Evolutionary conservation across 495 filamentous ascomycete species (phyloP).

Genomic region (Darksidea phi): DNA sequence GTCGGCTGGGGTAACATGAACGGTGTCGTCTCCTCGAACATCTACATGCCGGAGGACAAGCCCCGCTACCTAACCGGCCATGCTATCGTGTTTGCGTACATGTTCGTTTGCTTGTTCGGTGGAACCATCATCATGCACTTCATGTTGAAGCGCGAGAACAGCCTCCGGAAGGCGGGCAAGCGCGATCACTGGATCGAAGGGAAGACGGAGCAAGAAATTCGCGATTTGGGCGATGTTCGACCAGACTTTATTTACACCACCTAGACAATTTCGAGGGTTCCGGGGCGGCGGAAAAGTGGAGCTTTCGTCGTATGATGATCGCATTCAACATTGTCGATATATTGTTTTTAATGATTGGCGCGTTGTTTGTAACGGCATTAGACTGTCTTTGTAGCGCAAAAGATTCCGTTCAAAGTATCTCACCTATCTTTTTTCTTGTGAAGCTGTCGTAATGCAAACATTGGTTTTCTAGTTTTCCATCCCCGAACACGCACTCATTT

Average conservation of each 20-base stretch:
- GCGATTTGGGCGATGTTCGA: constrained; percentile 61
- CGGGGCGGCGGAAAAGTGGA: neutral
- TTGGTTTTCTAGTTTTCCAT: neutral
- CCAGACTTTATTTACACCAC: constrained; percentile 34
- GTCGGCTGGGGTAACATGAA: constrained; percentile 82
- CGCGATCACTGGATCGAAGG: constrained; percentile 68
- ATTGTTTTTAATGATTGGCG: neutral
- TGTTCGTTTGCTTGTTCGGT: constrained; percentile 61
- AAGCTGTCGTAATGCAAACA: neutral
- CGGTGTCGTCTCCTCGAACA: constrained; percentile 79
- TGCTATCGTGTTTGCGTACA: constrained; percentile 58
- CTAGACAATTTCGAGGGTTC: constrained; percentile 4
- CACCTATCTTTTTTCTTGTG: too few species aligned
- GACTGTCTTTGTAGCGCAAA: too few species aligned
- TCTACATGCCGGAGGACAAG: constrained; percentile 55
- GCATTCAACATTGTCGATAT: neutral
- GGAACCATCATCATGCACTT: constrained; percentile 64
- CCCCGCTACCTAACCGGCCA: constrained; percentile 61
- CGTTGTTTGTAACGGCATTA: too few species aligned
- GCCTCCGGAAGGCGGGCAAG: constrained; percentile 58
- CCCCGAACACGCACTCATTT: neutral
- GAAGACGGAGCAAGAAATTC: constrained; percentile 56
- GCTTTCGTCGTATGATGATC: neutral
- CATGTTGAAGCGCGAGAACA: constrained; percentile 64
- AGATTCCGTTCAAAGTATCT: too few species aligned